These are phyloP conservation scores for Zanthoxylum bungeanum DNA, from an alignment of 345 rosid genomes.

Conservation along the genomic window DNA sequence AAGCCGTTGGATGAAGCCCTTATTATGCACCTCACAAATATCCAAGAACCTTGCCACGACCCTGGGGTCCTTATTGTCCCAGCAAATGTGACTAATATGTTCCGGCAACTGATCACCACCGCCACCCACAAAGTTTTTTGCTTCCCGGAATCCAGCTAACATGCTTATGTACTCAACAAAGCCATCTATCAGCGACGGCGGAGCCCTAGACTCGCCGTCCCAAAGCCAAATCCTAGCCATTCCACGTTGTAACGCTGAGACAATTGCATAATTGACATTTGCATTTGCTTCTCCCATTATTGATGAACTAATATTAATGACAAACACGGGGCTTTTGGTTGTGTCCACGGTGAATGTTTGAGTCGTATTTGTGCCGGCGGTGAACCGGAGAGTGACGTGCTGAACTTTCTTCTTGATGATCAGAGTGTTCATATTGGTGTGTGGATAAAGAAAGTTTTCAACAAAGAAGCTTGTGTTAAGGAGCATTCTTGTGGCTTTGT, in stretches of 20 bases:
- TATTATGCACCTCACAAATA: constrained; percentile 28
- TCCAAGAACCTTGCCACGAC: constrained; percentile 31
- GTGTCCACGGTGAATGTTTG: constrained; percentile 18
- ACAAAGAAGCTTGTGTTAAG: constrained; percentile 36
- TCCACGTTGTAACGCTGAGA: constrained; percentile 32
- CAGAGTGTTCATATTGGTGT: background rate
- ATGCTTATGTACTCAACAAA: constrained; percentile 43
- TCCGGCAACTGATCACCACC: constrained; percentile 1
- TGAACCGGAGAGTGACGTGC: constrained; percentile 38
- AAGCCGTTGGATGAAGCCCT: constrained; percentile 52
- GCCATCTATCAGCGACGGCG: constrained; percentile 44
- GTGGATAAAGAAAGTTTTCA: constrained; percentile 38
- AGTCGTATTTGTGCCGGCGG: background rate
- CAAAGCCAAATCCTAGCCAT: constrained; percentile 56
- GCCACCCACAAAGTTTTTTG: background rate
- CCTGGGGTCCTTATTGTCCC: constrained; percentile 25
- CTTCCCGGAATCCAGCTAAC: constrained; percentile 18
- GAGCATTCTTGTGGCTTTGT: constrained; percentile 43
- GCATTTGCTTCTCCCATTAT: constrained; percentile 12
- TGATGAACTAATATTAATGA: constrained; percentile 37
- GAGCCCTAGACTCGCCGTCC: constrained; percentile 38
- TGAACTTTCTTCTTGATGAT: constrained; percentile 28
- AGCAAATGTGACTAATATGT: background rate
- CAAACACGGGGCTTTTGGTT: constrained; percentile 27
- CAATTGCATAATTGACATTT: constrained; percentile 17